Evolutionary conservation across 2,329 filamentous ascomycete genomes (phyloP).

Genomic region (Colletotrichum melonis): DNA sequence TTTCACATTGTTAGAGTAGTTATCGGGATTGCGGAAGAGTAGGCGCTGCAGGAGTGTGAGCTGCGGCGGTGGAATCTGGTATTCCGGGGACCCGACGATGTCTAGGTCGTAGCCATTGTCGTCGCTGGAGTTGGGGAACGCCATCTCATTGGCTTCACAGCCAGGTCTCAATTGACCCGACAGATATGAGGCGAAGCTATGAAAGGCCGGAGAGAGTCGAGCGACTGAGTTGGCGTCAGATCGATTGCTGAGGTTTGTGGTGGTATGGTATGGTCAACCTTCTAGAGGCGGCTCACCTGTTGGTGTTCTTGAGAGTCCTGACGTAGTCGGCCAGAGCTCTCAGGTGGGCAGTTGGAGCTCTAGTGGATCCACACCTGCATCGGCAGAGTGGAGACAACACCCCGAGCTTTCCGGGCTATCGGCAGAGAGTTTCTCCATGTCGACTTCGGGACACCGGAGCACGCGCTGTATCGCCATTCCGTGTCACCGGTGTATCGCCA

Average conservation of each 20-base stretch:
- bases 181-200: neutral
- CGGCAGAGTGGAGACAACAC: conserved; percentile 1
- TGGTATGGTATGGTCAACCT: neutral
- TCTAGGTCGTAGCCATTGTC: neutral
- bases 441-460: neutral
- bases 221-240: too few species aligned
- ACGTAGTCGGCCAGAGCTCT: conserved; percentile 21
- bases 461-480: neutral
- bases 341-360: conserved; percentile 12
- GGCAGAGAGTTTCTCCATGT: conserved; percentile 30
- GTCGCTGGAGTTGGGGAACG: neutral
- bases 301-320: conserved; percentile 16
- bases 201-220: neutral
- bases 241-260: neutral
- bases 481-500: neutral
- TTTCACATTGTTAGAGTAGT: neutral
- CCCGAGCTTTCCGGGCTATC: conserved; percentile 7
- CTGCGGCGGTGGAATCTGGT: neutral
- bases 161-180: conserved; percentile 1
- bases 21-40: conserved; percentile 1
- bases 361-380: conserved; percentile 16
- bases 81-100: neutral
- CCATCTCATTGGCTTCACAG: conserved; percentile 1
- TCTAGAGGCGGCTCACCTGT: neutral
- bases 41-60: conserved; percentile 21